phyloP scores from a whole-genome alignment of 129 eudicot species.

The Tagetes patula region DNA sequence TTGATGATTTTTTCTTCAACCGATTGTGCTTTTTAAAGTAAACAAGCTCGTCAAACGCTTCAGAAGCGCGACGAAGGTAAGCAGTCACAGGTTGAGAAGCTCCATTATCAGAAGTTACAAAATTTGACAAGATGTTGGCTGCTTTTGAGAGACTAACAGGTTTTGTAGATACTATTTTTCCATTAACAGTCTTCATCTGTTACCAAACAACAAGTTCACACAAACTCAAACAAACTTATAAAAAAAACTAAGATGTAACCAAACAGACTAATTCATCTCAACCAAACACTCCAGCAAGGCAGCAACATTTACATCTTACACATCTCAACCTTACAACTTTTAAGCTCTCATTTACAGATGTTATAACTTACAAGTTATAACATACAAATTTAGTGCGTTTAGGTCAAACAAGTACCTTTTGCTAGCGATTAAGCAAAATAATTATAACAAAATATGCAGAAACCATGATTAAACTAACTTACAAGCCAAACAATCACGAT shows the following conservation, averaged over 20 bases:
- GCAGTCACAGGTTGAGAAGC: slow-evolving; percentile 51
- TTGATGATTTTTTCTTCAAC: slow-evolving; percentile 15
- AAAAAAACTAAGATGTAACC: background rate
- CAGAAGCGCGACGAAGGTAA: slow-evolving; percentile 50
- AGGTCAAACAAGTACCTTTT: no score
- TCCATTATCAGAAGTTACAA: slow-evolving; percentile 46
- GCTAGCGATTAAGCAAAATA: background rate
- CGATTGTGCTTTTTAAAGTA: slow-evolving; percentile 33
- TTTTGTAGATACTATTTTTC: slow-evolving; percentile 40
- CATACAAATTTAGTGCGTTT: background rate
- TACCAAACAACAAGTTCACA: slow-evolving; percentile 16
- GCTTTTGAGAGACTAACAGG: slow-evolving; percentile 52
- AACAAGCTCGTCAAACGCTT: slow-evolving; percentile 40
- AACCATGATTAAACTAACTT: background rate
- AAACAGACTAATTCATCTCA: background rate
- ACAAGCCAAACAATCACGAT: background rate
- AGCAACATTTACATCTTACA: no score
- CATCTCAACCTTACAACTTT: no score
- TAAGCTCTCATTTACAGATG: no score
- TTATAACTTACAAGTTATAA: background rate
- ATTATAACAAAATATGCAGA: background rate
- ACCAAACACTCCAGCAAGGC: background rate
- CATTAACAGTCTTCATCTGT: slow-evolving; percentile 52
- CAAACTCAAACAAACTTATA: background rate
- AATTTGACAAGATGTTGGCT: slow-evolving; percentile 39